Evolutionary conservation across 108 stramenopile species (phyloP), one percentile per base, ranked within the genome.

Genomic region (Cyclotella baltica): DNA sequence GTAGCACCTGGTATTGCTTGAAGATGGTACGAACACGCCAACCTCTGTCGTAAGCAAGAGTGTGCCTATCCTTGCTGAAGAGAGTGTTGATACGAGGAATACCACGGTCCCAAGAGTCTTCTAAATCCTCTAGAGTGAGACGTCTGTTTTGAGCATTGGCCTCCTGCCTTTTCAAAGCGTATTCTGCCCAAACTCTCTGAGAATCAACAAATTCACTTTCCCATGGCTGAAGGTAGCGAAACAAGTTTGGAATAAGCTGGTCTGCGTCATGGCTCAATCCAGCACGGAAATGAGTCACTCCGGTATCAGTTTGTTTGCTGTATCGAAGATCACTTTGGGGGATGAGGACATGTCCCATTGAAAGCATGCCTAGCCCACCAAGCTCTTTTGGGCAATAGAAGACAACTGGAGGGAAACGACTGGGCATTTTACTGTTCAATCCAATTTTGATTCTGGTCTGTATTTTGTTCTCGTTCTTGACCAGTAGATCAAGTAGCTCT

Each of bases 381-480:
- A 99, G 82, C 84, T 99, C 99, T 82, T 99, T 99, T 10, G 99
- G 99, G 29, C 93, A 93, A 61, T 96, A 96, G 72, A 96, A 96
- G 11, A 96, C 95, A 67, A 96, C 95, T 0, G 95, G 95, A 67
- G 95, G 95, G 57, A 93, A 93, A 35, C 93, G 91, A 65, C 93
- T 95, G 40, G 98, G 98, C 97, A 98, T 98, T 86, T 99, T 99
- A 83, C 96, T 97, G 92, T 99, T 99, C 72, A 99, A 75, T 15
- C 98, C 99, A 72, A 99, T 99, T 91, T 99, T 98, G 86, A 99
- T 98, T 62, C 99, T 87, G 55, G 98, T 99, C 75, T 99, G 99
- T 67, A 99, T 98, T 86, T 99, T 99, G 85, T 98, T 99, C 79
- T 99, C 99, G 77, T 98, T 98, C 87, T 98, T 99, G 29, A 98